Conservation (phyloP, 345 rosid genomes). For the Microthlaspi erraticum region DNA sequence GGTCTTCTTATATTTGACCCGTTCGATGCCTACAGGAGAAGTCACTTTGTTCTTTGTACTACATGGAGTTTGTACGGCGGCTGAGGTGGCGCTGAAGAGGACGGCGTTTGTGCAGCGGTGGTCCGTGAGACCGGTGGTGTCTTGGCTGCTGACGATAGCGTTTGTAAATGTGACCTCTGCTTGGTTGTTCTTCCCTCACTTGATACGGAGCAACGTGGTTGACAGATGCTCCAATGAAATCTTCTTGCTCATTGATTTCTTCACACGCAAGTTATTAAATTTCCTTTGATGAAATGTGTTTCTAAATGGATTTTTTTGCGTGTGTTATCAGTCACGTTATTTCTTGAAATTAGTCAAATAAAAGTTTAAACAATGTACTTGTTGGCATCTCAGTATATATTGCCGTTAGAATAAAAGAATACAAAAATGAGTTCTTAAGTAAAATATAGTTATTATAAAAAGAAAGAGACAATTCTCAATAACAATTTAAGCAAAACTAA, state of each 20-base stretch:
- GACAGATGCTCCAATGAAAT: not conserved
- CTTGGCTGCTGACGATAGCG: not conserved
- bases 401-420: too few relatives aligned
- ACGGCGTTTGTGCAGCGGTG: conserved; percentile 7
- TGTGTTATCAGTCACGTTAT: not conserved
- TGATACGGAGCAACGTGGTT: not conserved
- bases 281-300: not conserved
- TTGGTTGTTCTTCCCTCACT: conserved; percentile 6
- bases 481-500: too few relatives aligned
- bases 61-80: conserved; percentile 9
- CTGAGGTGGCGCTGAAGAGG: conserved; percentile 12
- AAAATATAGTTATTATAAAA: too few relatives aligned
- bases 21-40: conserved; percentile 6
- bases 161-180: not conserved
- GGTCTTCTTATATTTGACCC: not conserved
- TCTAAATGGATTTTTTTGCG: too few relatives aligned
- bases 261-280: not conserved
- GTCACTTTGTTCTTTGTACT: not conserved
- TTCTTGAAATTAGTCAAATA: not conserved
- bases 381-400: too few relatives aligned
- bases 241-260: conserved; percentile 6
- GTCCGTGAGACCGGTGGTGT: conserved; percentile 6
- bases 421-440: too few relatives aligned
- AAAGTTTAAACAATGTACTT: too few relatives aligned
- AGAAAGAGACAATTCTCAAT: too few relatives aligned